These are phyloP conservation scores for Cyclocybe cylindracea DNA, from an alignment of 768 basidiomycete species.

Conservation along the genomic window DNA sequence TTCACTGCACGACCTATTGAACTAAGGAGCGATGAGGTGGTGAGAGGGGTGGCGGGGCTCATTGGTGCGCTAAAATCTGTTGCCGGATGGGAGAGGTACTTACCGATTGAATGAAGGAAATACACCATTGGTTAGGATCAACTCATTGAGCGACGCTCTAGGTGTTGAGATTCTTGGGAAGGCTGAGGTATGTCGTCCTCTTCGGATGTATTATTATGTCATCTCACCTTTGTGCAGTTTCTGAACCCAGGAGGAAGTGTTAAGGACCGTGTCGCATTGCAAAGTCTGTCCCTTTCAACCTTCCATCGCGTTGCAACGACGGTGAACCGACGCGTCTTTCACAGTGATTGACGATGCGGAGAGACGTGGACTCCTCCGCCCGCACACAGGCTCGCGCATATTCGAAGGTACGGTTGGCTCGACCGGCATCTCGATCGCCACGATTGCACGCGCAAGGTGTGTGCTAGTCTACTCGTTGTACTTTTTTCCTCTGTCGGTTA, in stretches of 20 bases:
- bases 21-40: slow-evolving; percentile 73
- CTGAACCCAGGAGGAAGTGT: slow-evolving; percentile 97
- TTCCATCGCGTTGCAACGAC: neutral
- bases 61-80: slow-evolving; percentile 59
- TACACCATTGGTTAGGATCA: slow-evolving; percentile 90
- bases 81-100: neutral
- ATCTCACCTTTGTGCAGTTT: slow-evolving; percentile 69
- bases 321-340: neutral
- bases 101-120: slow-evolving; percentile 59
- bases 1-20: slow-evolving; percentile 63
- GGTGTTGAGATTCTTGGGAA: slow-evolving; percentile 96
- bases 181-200: slow-evolving; percentile 68
- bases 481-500: neutral
- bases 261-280: slow-evolving; percentile 95
- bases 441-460: slow-evolving; percentile 84
- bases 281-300: slow-evolving; percentile 54
- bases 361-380: slow-evolving; percentile 74
- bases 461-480: slow-evolving; percentile 15
- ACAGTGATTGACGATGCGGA: slow-evolving; percentile 96
- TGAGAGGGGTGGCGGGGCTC: slow-evolving; percentile 78
- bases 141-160: slow-evolving; percentile 85
- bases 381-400: slow-evolving; percentile 86
- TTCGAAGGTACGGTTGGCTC: slow-evolving; percentile 98
- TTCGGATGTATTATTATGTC: neutral
- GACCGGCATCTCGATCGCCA: slow-evolving; percentile 95